Conservation (phyloP, 148 eudicot genomes). For the Gaultheria prostrata region DNA sequence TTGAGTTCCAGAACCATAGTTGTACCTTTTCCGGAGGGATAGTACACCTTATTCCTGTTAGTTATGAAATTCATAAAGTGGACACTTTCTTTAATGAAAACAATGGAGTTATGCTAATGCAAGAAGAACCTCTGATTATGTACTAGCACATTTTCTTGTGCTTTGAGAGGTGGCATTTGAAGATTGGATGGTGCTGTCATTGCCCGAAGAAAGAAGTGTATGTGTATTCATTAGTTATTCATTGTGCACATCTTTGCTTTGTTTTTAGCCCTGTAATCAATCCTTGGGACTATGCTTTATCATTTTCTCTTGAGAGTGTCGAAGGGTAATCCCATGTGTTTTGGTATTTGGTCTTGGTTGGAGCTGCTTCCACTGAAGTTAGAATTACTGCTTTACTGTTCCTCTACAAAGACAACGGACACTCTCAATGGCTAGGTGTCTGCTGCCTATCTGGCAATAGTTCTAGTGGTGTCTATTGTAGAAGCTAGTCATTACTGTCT, state of each 20-base stretch:
- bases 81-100: neutral
- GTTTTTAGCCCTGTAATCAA: neutral
- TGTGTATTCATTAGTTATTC: neutral
- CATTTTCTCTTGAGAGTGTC: neutral
- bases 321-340: neutral
- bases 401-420: too few species aligned
- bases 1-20: neutral
- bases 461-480: neutral
- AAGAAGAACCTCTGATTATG: neutral
- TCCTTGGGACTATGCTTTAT: neutral
- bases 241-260: neutral
- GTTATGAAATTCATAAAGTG: neutral
- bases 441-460: neutral
- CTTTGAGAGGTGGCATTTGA: constrained; percentile 11
- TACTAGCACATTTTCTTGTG: neutral
- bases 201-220: neutral
- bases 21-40: neutral
- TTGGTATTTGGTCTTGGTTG: neutral
- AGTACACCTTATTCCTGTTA: neutral
- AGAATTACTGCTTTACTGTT: neutral
- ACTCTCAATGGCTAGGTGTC: neutral
- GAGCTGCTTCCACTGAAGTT: neutral
- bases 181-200: constrained; percentile 3
- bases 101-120: neutral
- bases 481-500: neutral